Percentiles rank a stretch among this genome's conserved stretches.
Conservation (phyloP, 805 yeast species). For the Saccharomycopsis oosterbeekiorum region DNA sequence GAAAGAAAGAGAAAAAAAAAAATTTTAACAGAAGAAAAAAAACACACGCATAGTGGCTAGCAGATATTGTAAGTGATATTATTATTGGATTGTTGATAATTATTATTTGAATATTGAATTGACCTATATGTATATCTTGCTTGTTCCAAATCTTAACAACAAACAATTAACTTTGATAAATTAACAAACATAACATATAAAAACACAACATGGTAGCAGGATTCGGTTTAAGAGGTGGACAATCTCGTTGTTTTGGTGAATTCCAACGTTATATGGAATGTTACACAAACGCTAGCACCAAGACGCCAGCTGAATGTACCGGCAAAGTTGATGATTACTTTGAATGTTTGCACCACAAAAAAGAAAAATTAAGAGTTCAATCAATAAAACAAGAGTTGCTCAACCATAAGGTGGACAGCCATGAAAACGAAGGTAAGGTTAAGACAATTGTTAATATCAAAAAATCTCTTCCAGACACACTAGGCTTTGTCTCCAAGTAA, state of each 20-base stretch:
- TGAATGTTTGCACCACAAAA: slow-evolving; percentile 40
- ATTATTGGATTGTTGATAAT: not conserved
- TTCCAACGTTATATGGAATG: slow-evolving; percentile 40
- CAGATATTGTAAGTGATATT: no score
- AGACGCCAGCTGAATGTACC: slow-evolving; percentile 30
- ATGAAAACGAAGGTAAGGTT: slow-evolving; percentile 6
- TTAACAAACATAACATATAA: not conserved
- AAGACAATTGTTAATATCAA: slow-evolving; percentile 16
- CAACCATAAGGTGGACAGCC: slow-evolving; percentile 1
- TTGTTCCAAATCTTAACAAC: not conserved
- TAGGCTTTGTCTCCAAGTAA: slow-evolving; percentile 20
- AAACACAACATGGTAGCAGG: slow-evolving; percentile 28
- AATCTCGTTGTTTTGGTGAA: slow-evolving; percentile 36
- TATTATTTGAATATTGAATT: no score
- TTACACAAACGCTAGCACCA: slow-evolving; percentile 31
- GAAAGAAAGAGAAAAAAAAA: not conserved
- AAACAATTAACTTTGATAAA: not conserved
- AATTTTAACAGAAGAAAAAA: not conserved
- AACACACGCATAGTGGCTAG: no score
- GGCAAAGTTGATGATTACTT: slow-evolving; percentile 37
- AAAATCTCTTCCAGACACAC: slow-evolving; percentile 20
- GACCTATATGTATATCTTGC: not conserved
- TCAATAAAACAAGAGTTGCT: slow-evolving; percentile 22
- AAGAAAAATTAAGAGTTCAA: slow-evolving; percentile 28
- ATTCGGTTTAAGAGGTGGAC: slow-evolving; percentile 33